phyloP scores from a whole-genome alignment of 2,329 filamentous ascomycete genomes.

The Amauroascus niger region DNA sequence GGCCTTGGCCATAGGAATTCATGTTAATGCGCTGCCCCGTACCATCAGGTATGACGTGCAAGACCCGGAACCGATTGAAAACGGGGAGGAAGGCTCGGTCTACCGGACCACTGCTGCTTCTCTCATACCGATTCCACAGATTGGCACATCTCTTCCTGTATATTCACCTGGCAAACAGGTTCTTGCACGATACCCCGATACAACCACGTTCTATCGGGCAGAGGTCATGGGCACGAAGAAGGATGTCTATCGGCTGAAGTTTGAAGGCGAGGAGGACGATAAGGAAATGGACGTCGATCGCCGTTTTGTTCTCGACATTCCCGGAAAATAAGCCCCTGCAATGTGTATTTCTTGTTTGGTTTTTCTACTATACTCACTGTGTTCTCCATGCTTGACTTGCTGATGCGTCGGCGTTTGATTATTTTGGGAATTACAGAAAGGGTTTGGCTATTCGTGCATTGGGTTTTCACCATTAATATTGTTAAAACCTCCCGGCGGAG shows the following conservation, averaged over 20 bases:
- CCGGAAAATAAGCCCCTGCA: conserved; percentile 33
- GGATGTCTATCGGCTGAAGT: conserved; percentile 50
- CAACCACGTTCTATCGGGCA: conserved; percentile 76
- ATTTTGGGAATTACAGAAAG: no score
- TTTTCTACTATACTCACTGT: not conserved
- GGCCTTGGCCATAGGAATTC: not conserved
- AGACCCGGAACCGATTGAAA: conserved; percentile 66
- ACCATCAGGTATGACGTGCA: conserved; percentile 60
- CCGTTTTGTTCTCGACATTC: conserved; percentile 66
- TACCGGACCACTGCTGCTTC: conserved; percentile 64
- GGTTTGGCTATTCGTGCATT: no score
- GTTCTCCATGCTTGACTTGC: not conserved
- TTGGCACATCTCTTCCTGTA: conserved; percentile 51
- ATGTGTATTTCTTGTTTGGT: not conserved
- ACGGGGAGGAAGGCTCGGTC: conserved; percentile 49
- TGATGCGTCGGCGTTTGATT: not conserved
- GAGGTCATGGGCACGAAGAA: conserved; percentile 63
- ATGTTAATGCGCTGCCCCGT: conserved; percentile 15
- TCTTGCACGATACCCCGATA: conserved; percentile 69
- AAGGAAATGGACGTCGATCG: conserved; percentile 67
- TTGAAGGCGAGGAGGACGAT: conserved; percentile 65
- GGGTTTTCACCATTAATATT: no score
- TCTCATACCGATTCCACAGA: conserved; percentile 65
- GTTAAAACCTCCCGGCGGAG: no score
- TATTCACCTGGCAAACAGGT: conserved; percentile 59